Base-by-base conservation (phyloP, 2,329 filamentous ascomycete species). In the Cladophialophora carrionii region DNA sequence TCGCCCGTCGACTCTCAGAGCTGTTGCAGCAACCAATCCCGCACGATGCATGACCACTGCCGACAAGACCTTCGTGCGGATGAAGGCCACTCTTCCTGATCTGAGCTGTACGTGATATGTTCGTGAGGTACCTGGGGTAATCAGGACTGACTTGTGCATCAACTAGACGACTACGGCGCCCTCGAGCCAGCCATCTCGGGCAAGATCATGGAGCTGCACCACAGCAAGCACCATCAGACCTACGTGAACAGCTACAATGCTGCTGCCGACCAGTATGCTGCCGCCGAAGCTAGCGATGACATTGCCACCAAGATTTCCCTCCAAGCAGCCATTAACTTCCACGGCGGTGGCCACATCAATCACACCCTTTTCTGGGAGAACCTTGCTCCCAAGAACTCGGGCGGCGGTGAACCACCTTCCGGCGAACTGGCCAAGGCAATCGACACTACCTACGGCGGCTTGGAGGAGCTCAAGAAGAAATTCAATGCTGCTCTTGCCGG, bases 131-230 rank as follows among this genome's bases (percentile, higher is more conserved):
- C 4, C 56, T 55, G 57, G 54, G 48, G 22, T 29, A 12, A n/a
- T 14, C 5, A 31, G 32, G 26, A 7, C 60, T 59, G 26, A 63
- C 49, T 55, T 14, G 51, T 29, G n/a, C 9, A 29, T 43, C 12
- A 71, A 96, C 10, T 29, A 69, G 94, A 98, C 78, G 95, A 97
- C 84, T 99, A 97, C 79, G 91, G 90, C 76, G 95, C 93, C 59
- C 92, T 99, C 74, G 95, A 99, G 82, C 87, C 86, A 71, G 79
- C 84, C 76, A 85, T 96, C 83, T 92, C 90, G 48, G 88, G 88
- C 76, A 86, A 94, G 80, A 96, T 96, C 81, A 96, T 96, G 92
- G 90, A 96, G 81, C 87, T 96, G 34, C 92, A 96, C 83, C 90
- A 96, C 85, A 86, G 85, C 80, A 96, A 94, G 81, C 92, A 96